These are phyloP conservation scores for Solanum hybrid DNA, from an alignment of 305 asterid genomes.

Conservation along the genomic window DNA sequence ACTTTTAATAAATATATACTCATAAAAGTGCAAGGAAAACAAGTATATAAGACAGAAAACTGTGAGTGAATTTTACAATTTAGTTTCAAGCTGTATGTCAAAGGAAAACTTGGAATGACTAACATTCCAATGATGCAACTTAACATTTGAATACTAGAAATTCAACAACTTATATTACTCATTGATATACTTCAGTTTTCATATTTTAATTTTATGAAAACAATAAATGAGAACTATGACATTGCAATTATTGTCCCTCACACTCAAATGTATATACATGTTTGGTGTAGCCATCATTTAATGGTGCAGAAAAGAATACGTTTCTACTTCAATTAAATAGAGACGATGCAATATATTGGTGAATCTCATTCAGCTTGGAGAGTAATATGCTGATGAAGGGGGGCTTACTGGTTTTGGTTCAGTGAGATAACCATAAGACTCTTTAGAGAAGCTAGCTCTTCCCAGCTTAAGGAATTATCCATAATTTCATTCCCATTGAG, in stretches of 20 bases:
- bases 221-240: not conserved
- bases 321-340: not conserved
- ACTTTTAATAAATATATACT: not conserved
- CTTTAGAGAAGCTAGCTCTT: slow-evolving; percentile 57
- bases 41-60: not conserved
- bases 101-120: not conserved
- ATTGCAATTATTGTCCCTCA: not conserved
- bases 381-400: not conserved
- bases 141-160: not conserved
- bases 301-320: not conserved
- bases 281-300: not conserved
- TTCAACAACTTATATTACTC: not conserved
- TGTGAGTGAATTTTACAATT: not conserved
- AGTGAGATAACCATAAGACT: slow-evolving; percentile 48
- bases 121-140: not conserved
- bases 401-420: slow-evolving; percentile 52
- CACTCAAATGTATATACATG: not conserved
- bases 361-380: not conserved
- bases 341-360: not conserved
- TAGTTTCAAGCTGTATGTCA: not conserved
- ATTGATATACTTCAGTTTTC: not conserved
- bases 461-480: slow-evolving; percentile 62
- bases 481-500: slow-evolving; percentile 49
- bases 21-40: not conserved
- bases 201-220: not conserved